A percentile compares a stretch with the other conserved stretches of the same genome.
Conservation (phyloP, 73 alveolate genomes). For the Paramecium pentaurelia region DNA sequence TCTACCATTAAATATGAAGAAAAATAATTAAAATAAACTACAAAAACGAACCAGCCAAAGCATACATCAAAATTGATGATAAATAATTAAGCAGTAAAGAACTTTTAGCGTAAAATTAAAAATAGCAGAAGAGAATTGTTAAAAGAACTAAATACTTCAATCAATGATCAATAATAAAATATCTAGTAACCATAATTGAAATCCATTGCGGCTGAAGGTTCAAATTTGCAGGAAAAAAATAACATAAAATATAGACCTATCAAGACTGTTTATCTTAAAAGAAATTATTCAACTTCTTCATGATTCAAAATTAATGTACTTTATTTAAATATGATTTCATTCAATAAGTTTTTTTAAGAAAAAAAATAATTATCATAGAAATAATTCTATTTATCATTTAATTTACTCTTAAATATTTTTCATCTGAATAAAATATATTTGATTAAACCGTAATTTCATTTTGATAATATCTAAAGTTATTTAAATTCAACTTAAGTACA, state of each 20-base stretch:
- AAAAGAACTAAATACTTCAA: not conserved
- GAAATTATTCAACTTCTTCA: not conserved
- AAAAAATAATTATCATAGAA: too few species aligned
- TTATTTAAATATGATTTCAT: too few species aligned
- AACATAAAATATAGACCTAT: not conserved
- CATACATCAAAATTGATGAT: not conserved
- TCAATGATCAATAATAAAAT: not conserved
- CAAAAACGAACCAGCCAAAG: not conserved
- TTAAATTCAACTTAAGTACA: too few species aligned
- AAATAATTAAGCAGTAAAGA: not conserved
- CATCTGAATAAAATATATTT: too few species aligned
- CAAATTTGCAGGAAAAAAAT: not conserved
- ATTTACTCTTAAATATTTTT: too few species aligned
- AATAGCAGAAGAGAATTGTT: not conserved
- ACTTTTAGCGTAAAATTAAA: not conserved
- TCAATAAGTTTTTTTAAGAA: too few species aligned
- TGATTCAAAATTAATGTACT: not conserved
- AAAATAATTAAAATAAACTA: not conserved
- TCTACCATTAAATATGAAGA: not conserved
- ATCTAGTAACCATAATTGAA: not conserved
- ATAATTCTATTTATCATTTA: too few species aligned
- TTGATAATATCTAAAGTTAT: too few species aligned
- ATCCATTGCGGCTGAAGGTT: not conserved
- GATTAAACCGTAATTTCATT: too few species aligned
- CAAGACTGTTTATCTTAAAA: not conserved